Conservation (phyloP, 2,329 filamentous ascomycete genomes). For the Alternaria sp. region DNA sequence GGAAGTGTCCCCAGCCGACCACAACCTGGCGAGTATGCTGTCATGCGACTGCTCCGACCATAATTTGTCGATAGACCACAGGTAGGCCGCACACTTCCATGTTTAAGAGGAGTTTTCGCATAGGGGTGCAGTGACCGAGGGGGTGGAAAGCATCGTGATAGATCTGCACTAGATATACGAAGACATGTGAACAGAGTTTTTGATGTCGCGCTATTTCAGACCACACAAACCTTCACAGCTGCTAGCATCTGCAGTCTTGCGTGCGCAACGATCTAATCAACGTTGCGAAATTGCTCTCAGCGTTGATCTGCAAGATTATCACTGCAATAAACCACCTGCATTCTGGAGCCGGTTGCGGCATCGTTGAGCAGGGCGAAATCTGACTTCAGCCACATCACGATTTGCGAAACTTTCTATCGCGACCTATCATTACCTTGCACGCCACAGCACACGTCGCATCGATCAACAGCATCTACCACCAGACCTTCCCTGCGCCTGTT, state of each 20-base stretch:
- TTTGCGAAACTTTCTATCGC: slow-evolving; percentile 8
- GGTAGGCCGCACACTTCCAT: slow-evolving; percentile 7
- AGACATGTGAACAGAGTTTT: slow-evolving; percentile 3
- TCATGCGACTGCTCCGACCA: slow-evolving; percentile 1
- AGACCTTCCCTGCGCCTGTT: slow-evolving; percentile 9
- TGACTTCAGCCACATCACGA: slow-evolving; percentile 14
- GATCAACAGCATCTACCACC: slow-evolving; percentile 5
- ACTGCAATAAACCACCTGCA: slow-evolving; percentile 2
- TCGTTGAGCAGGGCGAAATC: not conserved
- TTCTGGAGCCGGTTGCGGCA: slow-evolving; percentile 13
- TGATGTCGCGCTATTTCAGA: slow-evolving; percentile 4
- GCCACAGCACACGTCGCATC: not conserved
- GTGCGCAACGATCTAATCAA: slow-evolving; percentile 9
- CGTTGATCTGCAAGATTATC: slow-evolving; percentile 5
- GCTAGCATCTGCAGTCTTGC: slow-evolving; percentile 9
- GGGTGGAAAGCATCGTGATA: slow-evolving; percentile 1
- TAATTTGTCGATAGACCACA: slow-evolving; percentile 7
- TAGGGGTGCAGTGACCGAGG: not conserved
- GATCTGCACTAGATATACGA: slow-evolving; percentile 8
- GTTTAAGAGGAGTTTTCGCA: not conserved
- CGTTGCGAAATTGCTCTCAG: slow-evolving; percentile 10
- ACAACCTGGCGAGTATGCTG: slow-evolving; percentile 4
- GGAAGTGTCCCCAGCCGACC: slow-evolving; percentile 16
- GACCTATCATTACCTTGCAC: slow-evolving; percentile 12
- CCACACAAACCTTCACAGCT: slow-evolving; percentile 7